Evolutionary conservation across 2,329 filamentous ascomycete species (phyloP).

Genomic region (Claviceps arundinis): DNA sequence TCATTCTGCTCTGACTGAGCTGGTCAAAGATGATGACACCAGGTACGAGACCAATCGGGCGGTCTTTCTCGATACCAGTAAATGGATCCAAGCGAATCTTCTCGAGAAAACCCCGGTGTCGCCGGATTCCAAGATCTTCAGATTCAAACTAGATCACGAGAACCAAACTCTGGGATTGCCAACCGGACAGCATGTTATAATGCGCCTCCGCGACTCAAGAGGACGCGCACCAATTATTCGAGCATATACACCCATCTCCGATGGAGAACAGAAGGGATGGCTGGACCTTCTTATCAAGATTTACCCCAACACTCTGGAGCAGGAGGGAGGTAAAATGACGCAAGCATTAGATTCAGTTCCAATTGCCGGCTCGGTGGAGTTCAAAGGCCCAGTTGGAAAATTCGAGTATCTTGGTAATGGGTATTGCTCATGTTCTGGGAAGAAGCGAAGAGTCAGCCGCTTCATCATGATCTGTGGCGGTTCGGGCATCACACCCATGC

Average conservation of each 20-base stretch:
- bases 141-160: conserved; percentile 61
- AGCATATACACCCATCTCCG: conserved; percentile 74
- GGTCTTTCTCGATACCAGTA: conserved; percentile 57
- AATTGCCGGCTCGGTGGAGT: conserved; percentile 60
- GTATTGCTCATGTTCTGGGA: conserved; percentile 44
- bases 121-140: conserved; percentile 69
- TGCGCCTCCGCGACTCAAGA: conserved; percentile 61
- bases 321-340: conserved; percentile 67
- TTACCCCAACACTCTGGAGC: conserved; percentile 49
- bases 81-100: conserved; percentile 63
- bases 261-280: conserved; percentile 43
- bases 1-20: conserved; percentile 36
- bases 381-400: conserved; percentile 80
- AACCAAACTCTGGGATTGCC: conserved; percentile 63
- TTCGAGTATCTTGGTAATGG: conserved; percentile 68
- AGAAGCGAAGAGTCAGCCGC: conserved; percentile 41
- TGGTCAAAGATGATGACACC: conserved; percentile 32
- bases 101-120: conserved; percentile 57
- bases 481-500: conserved; percentile 86
- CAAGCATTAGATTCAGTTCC: conserved; percentile 61
- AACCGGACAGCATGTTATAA: conserved; percentile 76
- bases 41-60: conserved; percentile 29
- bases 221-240: conserved; percentile 64
- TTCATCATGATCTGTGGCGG: conserved; percentile 85
- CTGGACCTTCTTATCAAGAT: conserved; percentile 73